Evolutionary conservation across 257 asterid species (phyloP), one percentile per base, ranked within the genome.

Genomic region (Prunella vulgaris): DNA sequence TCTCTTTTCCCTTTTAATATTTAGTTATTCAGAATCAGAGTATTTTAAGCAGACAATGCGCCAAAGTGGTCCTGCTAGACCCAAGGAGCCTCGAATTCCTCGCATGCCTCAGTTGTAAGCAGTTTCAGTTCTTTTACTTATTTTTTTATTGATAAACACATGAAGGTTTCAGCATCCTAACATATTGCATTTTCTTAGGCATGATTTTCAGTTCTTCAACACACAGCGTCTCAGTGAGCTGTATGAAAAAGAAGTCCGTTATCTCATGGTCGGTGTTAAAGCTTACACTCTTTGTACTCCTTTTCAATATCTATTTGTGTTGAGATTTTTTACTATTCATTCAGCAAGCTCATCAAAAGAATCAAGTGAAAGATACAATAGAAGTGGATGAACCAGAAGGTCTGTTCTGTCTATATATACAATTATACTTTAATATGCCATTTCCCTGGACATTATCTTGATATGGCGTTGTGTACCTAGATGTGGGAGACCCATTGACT

Each of bases 11-110:
- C 10, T 30, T 48, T 61, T 37, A 75, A 35, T n/a, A 28, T 20
- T 44, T 70, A 94, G 99, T 80, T 94, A 94, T 84, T 94, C 99
- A 0, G 99, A 94, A 58, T 86, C 98, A 0, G 99, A 94, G 81
- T 91, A 94, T 87, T 91, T 89, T 82, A 94, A 94, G 92, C 99
- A 94, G 84, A 94, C 99, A 74, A 87, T 94, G 97, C 98, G 99
- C 51, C 97, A 88, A 75, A 85, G 87, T 86, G 99, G 97, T 73
- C 98, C 99, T 62, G 88, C 92, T 15, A 87, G 81, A 74, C 88
- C 99, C 28, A 94, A 89, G 78, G 99, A 94, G 84, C 98, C 98
- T 71, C 87, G 99, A 73, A 94, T 94, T 77, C 99, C 99, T 67
- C 95, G 99, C 73, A 94, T 94, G 99, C 99, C 99, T 17, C 99